These are phyloP conservation scores for Ogataea glucozyma DNA, from an alignment of 805 yeast genomes.

Conservation along the genomic window DNA sequence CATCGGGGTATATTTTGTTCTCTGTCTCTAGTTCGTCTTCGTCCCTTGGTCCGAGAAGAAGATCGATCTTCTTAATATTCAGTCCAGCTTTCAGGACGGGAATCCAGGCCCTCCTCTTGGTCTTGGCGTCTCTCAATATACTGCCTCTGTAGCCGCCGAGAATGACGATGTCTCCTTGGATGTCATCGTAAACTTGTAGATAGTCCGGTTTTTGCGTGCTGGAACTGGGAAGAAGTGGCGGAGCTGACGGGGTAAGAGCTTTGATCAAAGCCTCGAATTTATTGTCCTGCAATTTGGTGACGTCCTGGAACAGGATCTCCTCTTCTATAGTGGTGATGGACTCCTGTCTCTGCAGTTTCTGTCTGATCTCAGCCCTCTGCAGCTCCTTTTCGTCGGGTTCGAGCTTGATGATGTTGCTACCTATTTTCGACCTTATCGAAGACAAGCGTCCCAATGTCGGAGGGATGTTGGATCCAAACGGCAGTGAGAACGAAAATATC, in stretches of 20 bases:
- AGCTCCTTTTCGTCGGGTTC: conserved; percentile 29
- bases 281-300: conserved; percentile 63
- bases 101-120: conserved; percentile 76
- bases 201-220: conserved; percentile 33
- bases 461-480: conserved; percentile 48
- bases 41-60: conserved; percentile 69
- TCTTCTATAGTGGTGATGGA: conserved; percentile 66
- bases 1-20: conserved; percentile 63
- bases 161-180: conserved; percentile 78
- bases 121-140: conserved; percentile 62
- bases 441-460: conserved; percentile 17
- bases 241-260: conserved; percentile 43
- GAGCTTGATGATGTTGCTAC: conserved; percentile 5
- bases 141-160: conserved; percentile 92
- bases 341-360: conserved; percentile 52
- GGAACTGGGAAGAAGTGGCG: conserved; percentile 22
- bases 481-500: conserved; percentile 58
- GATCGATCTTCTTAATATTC: conserved; percentile 65
- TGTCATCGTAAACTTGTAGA: conserved; percentile 52
- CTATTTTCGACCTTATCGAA: conserved; percentile 15
- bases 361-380: conserved; percentile 37
- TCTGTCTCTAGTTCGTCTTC: conserved; percentile 65
- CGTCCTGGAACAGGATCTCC: conserved; percentile 51
- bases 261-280: conserved; percentile 69
- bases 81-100: conserved; percentile 82